These are phyloP conservation scores for Monilinia fructigena DNA, from an alignment of 2,329 filamentous ascomycete species.

Conservation along the genomic window DNA sequence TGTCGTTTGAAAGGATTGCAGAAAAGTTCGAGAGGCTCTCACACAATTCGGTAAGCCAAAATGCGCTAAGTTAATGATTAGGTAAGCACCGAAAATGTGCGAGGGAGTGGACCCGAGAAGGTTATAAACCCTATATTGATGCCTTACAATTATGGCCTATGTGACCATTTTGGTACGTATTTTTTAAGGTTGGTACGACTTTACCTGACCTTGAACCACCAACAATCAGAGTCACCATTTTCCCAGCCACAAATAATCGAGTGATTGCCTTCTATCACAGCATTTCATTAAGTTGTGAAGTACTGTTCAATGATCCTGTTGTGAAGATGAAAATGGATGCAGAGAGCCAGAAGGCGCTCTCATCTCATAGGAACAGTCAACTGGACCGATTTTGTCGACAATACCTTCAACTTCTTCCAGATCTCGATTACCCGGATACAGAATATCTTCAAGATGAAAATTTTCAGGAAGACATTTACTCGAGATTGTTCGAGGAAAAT, in stretches of 20 bases:
- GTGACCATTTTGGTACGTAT: not conserved
- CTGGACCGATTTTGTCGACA: constrained; percentile 64
- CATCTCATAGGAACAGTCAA: constrained; percentile 35
- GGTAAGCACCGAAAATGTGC: constrained; percentile 29
- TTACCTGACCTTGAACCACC: not conserved
- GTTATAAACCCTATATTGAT: constrained; percentile 27
- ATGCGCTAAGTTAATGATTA: constrained; percentile 26
- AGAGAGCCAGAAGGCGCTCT: not conserved
- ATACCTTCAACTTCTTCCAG: constrained; percentile 72
- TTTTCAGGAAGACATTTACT: constrained; percentile 66
- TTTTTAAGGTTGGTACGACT: not conserved
- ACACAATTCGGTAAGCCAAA: constrained; percentile 27
- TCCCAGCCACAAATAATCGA: constrained; percentile 11
- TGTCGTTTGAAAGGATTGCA: constrained; percentile 31
- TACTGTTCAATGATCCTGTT: not conserved
- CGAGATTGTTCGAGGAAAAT: constrained; percentile 62
- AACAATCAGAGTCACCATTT: not conserved
- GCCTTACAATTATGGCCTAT: constrained; percentile 23
- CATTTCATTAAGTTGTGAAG: constrained; percentile 19
- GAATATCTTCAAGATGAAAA: constrained; percentile 56
- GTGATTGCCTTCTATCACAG: constrained; percentile 9
- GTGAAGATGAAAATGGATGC: not conserved
- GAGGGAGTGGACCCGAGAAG: constrained; percentile 25
- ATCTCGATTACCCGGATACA: constrained; percentile 62
- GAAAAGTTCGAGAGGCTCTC: constrained; percentile 25